A percentile compares a stretch with the other conserved stretches of the same genome.
Conservation (phyloP, 495 filamentous ascomycete genomes). For the Neurospora sp. region DNA sequence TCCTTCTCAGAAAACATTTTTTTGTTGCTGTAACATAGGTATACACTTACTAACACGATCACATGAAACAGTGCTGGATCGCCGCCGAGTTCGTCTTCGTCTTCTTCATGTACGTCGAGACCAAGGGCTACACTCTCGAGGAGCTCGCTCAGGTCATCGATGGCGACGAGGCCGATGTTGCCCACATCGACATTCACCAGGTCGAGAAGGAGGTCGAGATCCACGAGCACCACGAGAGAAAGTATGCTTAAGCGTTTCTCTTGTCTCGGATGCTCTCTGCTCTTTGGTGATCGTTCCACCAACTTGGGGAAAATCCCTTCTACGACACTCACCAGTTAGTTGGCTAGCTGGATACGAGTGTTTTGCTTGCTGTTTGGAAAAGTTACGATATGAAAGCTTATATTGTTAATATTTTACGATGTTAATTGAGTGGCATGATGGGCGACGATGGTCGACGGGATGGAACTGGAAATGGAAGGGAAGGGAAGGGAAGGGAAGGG, state of each 20-base stretch:
- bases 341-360: not conserved
- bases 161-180: constrained; percentile 43
- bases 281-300: too few relatives aligned
- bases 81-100: constrained; percentile 47
- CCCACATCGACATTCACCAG: constrained; percentile 28
- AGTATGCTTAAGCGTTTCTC: constrained; percentile 8
- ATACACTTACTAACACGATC: too few relatives aligned
- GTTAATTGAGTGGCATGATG: not conserved
- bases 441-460: not conserved
- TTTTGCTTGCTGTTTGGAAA: not conserved
- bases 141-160: constrained; percentile 55
- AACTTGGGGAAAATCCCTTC: too few relatives aligned
- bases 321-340: not conserved
- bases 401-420: not conserved
- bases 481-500: not conserved
- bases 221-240: constrained; percentile 16
- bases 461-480: not conserved
- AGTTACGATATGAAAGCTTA: not conserved
- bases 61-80: constrained; percentile 36
- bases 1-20: too few relatives aligned
- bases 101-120: constrained; percentile 59
- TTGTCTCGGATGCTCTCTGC: not conserved
- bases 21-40: too few relatives aligned
- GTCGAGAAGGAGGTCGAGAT: constrained; percentile 27
- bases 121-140: constrained; percentile 52